Percentiles rank a stretch among this genome's conserved stretches.
phyloP scores from a whole-genome alignment of 768 basidiomycete genomes.

The Dentipellis sp. region DNA sequence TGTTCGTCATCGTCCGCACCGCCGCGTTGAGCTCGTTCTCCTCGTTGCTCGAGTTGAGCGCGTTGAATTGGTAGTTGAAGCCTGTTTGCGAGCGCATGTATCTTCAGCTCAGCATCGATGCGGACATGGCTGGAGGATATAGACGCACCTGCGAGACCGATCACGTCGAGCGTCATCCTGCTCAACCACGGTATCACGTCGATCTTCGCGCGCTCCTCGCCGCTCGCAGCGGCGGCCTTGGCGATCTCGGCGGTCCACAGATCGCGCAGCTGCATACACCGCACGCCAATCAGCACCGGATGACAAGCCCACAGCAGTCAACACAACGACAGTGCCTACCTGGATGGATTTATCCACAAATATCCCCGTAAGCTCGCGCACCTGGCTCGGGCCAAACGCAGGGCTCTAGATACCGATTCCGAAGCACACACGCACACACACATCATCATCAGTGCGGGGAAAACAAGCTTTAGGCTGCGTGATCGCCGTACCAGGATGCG shows the following conservation, averaged over 20 bases:
- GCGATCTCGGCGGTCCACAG: conserved; percentile 16
- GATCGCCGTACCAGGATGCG: not conserved
- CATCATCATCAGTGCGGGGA: not conserved
- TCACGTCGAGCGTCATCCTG: conserved; percentile 16
- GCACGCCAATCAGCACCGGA: not conserved
- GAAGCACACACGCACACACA: not conserved
- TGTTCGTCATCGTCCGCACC: conserved; percentile 22
- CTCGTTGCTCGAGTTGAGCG: conserved; percentile 18
- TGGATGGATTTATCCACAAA: not conserved
- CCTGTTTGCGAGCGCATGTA: conserved; percentile 19
- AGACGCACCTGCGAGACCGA: conserved; percentile 16
- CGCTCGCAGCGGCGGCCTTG: conserved; percentile 6
- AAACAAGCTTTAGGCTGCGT: too few relatives aligned
- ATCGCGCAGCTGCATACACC: conserved; percentile 18
- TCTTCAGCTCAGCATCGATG: too few relatives aligned
- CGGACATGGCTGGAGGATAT: not conserved
- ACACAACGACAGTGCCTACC: not conserved
- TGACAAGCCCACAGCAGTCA: not conserved
- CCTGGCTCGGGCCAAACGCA: conserved; percentile 4
- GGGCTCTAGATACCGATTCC: not conserved
- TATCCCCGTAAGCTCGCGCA: conserved; percentile 1
- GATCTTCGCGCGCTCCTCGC: not conserved
- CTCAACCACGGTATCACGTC: conserved; percentile 14
- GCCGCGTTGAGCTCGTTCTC: conserved; percentile 25
- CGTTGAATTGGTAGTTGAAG: conserved; percentile 28